A percentile compares a stretch with the other conserved stretches of the same genome.
Conservation (phyloP, 2,329 filamentous ascomycete genomes). For the Diaporthe citrichinensis region DNA sequence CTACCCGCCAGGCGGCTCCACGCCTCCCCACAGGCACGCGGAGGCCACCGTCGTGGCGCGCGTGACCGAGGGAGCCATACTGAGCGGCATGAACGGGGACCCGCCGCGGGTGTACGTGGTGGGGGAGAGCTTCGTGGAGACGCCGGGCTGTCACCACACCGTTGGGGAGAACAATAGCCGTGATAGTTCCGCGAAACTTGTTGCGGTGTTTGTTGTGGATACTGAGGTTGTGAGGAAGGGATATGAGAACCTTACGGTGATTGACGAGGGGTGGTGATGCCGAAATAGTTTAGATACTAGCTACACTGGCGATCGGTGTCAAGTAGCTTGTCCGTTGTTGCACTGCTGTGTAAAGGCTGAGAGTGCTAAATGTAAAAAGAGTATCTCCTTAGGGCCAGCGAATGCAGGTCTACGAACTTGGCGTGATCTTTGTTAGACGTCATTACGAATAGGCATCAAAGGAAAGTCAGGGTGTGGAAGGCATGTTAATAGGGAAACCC, state of each 20-base stretch:
- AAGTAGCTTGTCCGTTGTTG: not conserved
- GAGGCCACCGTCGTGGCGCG: slow-evolving; percentile 6
- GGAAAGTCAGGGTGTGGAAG: no score
- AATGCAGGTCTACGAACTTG: no score
- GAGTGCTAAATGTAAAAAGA: no score
- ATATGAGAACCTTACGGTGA: not conserved
- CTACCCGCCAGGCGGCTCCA: not conserved
- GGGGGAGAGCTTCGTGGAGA: not conserved
- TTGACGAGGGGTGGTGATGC: slow-evolving; percentile 2
- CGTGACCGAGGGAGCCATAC: not conserved
- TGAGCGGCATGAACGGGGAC: slow-evolving; percentile 24
- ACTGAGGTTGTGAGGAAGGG: not conserved
- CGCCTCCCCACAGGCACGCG: slow-evolving; percentile 1
- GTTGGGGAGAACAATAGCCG: not conserved
- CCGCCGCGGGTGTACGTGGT: not conserved
- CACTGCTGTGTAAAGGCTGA: not conserved
- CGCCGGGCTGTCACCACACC: not conserved
- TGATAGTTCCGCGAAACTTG: not conserved
- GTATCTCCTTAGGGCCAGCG: no score
- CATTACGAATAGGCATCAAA: not conserved
- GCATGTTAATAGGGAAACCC: no score
- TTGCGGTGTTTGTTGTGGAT: slow-evolving; percentile 11
- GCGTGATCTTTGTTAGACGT: not conserved
- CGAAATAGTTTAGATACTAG: no score
- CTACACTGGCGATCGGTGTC: not conserved